phyloP scores from a whole-genome alignment of 2,329 filamentous ascomycete species.

The Penicillium griseofulvum region DNA sequence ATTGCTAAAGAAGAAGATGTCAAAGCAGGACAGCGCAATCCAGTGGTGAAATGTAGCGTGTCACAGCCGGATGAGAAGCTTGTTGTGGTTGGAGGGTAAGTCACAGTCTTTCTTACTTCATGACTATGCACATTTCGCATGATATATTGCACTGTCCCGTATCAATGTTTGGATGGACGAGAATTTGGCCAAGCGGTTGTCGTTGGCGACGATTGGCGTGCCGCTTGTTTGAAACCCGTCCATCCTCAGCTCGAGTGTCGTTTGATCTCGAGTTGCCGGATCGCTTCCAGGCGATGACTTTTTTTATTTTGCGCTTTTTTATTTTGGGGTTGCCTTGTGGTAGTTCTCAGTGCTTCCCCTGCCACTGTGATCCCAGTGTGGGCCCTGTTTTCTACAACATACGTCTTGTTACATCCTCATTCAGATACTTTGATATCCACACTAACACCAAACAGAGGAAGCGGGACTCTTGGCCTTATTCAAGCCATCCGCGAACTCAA shows the following conservation, averaged over 20 bases:
- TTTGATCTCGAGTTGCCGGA: neutral
- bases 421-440: neutral
- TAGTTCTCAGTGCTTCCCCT: too few species aligned
- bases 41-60: conserved; percentile 69
- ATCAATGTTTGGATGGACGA: neutral
- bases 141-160: neutral
- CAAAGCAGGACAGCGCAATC: conserved; percentile 70
- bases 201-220: neutral
- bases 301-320: too few species aligned
- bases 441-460: conserved; percentile 56
- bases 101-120: neutral
- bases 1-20: conserved; percentile 74
- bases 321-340: too few species aligned
- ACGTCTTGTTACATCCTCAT: too few species aligned
- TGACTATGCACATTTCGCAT: neutral
- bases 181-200: neutral
- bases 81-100: conserved; percentile 75
- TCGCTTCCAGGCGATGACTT: neutral
- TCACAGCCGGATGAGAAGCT: conserved; percentile 56
- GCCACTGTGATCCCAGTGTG: too few species aligned
- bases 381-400: too few species aligned
- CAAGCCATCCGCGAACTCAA: conserved; percentile 80
- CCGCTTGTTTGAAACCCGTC: neutral
- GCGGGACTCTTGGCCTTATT: conserved; percentile 75
- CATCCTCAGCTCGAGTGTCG: neutral